Base-by-base conservation (phyloP, 1,284 basidiomycete genomes). In the Pseudozyma hubeiensis region DNA sequence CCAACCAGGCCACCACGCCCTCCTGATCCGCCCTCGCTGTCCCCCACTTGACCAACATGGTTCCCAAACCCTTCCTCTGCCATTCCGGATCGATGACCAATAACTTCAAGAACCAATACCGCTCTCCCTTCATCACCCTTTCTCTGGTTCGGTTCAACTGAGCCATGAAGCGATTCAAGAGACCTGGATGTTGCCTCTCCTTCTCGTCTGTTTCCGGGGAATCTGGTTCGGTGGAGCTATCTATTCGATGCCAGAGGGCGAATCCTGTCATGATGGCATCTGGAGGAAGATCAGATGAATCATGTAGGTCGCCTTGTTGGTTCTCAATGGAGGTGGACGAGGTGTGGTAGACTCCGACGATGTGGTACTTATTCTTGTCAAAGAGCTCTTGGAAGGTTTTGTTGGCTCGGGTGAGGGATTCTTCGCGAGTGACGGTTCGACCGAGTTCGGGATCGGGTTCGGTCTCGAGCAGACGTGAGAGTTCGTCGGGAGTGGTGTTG, bases 41-140 rank as follows among this genome's bases (percentile, higher is more conserved):
- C 2, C 64, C 69, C 51, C 52, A 63, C 4, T 17, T 46, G 9
- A 72, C 13, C 1, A 72, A 17, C 1, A 35, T 16, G 7, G 51
- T 39, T 7, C 69, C 69, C 5, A 66, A 3, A 1, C 69, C 69
- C 13, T 44, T 43, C 2, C 69, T 30, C 40, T 72, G 69, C 34
- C 49, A 53, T 0, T 9, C 3, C 7, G 69, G 69, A 10, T 58
- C 33, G 34, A 72, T 57, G 16, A 39, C 34, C 8, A 72, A 49
- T 6, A 72, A 44, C 30, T 72, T 72, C 4, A 72, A 24, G 33
- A 50, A 66, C 50, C 48, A 64, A 30, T 66, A 72, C 0, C n/a
- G 11, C 29, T 63, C 54, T 7, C 29, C 45, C 4, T 43, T 16
- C 64, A 72, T 63, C 6, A 3, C 34, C 0, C 2, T 0, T 34